Evolutionary conservation across 352 stramenopile species (phyloP).

Genomic region (Phytophthora hibernalis): DNA sequence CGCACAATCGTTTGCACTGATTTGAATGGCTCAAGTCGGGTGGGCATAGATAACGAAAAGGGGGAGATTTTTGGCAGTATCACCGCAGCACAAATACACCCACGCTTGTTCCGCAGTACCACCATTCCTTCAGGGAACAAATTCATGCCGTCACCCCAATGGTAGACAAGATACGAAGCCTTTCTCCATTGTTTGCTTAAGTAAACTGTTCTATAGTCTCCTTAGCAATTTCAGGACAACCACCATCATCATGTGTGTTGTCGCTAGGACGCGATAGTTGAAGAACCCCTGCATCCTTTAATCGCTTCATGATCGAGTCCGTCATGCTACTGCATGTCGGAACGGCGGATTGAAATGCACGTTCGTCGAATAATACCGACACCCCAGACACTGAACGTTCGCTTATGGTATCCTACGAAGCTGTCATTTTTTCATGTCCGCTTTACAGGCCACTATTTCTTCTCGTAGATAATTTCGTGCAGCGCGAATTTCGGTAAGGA

Average conservation of each 20-base stretch:
- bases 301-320: not conserved
- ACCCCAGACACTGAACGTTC: constrained; percentile 1
- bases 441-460: too few relatives aligned
- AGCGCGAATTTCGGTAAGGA: too few relatives aligned
- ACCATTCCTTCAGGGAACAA: constrained; percentile 8
- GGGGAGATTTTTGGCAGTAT: constrained; percentile 2
- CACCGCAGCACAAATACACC: constrained; percentile 14
- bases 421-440: too few relatives aligned
- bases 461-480: too few relatives aligned
- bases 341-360: not conserved
- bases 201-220: not conserved
- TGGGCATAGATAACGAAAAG: constrained; percentile 2
- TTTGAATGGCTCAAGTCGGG: constrained; percentile 15
- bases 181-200: not conserved
- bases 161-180: constrained; percentile 3
- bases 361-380: not conserved
- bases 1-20: constrained; percentile 19
- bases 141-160: constrained; percentile 14
- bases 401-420: too few relatives aligned
- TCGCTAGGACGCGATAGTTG: not conserved
- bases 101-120: constrained; percentile 8
- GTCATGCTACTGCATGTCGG: constrained; percentile 8
- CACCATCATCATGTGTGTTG: too few relatives aligned
- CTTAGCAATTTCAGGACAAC: not conserved
- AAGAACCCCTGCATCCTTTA: too few relatives aligned